Evolutionary conservation across 225 moss, liverwort and hornwort species (phyloP), one percentile per base, ranked within the genome.

Genomic region (Straminergon stramineum): DNA sequence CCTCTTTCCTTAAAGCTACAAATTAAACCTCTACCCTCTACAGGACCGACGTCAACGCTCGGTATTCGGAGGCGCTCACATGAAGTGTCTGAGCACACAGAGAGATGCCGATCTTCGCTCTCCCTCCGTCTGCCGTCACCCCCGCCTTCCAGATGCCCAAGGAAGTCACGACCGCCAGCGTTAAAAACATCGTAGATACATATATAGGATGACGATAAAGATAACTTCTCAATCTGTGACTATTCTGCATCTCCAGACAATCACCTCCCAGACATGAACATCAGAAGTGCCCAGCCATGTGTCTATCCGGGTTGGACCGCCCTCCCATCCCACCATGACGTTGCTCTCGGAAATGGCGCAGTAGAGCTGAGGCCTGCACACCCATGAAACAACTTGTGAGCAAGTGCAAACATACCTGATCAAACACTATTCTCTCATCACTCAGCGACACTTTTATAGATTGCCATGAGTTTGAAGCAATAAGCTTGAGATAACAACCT

Each of bases 291-390:
- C 95, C 95, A 84, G 89, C 93, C 93, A 95, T 93, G 82, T 96
- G 97, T 81, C 95, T 96, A 41, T 99, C 97, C 52, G 95, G 89
- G 80, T 94, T 96, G 66, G 97, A 93, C 63, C 97, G 92, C 45
- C 95, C 96, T 89, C 97, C 98, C 87, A 93, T 92, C 84, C 95
- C 95, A 79, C 95, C 95, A 89, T 97, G 99, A 70, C 99, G 96
- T 91, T 99, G 99, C 87, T 99, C 99, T 87, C 99, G 93, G 82
- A 99, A 99, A 91, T 97, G 96, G 69, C 99, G 96, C 35, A 99
- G 93, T 69, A 99, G 93, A 84, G 96, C 94, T 75, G 99, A 97
- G 87, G 98, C 98, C 98, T 98, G 95, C 90, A 92, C 60, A 91
- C 31, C 48, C 16, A 78, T 56, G 57, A 79, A 56, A 78, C 22